These are phyloP conservation scores for Fusarium sp. DNA, from an alignment of 2,329 filamentous ascomycete species.

Conservation along the genomic window DNA sequence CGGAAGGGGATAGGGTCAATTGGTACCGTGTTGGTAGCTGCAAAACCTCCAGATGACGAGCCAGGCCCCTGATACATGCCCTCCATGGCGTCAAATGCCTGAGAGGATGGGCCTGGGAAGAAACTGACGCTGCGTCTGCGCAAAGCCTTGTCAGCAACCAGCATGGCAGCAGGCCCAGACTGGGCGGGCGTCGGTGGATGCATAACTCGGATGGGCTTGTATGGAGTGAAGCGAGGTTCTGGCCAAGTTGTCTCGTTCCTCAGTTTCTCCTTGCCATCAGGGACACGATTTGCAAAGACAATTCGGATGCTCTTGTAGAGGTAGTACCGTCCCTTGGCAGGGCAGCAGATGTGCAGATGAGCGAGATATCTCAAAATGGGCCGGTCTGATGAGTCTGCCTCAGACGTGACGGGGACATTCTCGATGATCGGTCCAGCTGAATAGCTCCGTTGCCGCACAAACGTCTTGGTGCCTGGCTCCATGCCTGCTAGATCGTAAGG, in stretches of 20 bases:
- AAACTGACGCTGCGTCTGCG: slow-evolving; percentile 69
- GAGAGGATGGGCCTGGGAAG: slow-evolving; percentile 49
- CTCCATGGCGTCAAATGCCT: slow-evolving; percentile 53
- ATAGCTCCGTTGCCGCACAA: slow-evolving; percentile 93
- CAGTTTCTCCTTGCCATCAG: slow-evolving; percentile 93
- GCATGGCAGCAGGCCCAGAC: slow-evolving; percentile 59
- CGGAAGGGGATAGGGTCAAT: slow-evolving; percentile 66
- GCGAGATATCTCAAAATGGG: slow-evolving; percentile 89
- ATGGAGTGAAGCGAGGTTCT: slow-evolving; percentile 86
- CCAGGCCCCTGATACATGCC: slow-evolving; percentile 26
- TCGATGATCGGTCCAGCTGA: slow-evolving; percentile 88
- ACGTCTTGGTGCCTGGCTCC: slow-evolving; percentile 94
- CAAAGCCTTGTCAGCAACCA: slow-evolving; percentile 70
- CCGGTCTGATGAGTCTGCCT: slow-evolving; percentile 57
- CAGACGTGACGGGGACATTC: slow-evolving; percentile 56
- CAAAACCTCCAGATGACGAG: slow-evolving; percentile 34
- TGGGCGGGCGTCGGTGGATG: slow-evolving; percentile 52
- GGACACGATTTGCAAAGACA: slow-evolving; percentile 96
- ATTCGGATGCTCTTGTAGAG: slow-evolving; percentile 93
- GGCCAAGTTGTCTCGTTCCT: slow-evolving; percentile 90
- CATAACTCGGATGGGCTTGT: slow-evolving; percentile 76
- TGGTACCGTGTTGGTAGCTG: slow-evolving; percentile 49
- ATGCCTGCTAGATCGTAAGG: slow-evolving; percentile 94
- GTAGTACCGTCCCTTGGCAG: slow-evolving; percentile 84
- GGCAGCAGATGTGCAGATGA: slow-evolving; percentile 92